Base-by-base conservation (phyloP, 2,329 filamentous ascomycete species). In the Alternaria novae-zelandiae region DNA sequence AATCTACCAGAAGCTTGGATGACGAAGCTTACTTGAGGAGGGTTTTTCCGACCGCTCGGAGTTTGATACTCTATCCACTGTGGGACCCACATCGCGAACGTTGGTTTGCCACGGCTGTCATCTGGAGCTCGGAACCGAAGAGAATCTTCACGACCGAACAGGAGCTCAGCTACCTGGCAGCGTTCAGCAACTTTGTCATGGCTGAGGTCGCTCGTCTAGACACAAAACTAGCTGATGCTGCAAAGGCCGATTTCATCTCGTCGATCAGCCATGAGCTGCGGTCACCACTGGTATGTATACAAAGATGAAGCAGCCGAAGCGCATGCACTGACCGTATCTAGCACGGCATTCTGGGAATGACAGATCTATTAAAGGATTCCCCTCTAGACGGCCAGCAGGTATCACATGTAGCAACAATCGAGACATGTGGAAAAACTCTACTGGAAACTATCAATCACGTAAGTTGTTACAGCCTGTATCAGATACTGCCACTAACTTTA, bases 231-330 rank as follows among this genome's bases (percentile, higher is more conserved):
- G 78, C 78, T 15, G 78, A 80, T 53, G 70, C 73, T 51, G 86
- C 86, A 45, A 89, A 88, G 71, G 84, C 84, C 2, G 86, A 89
- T 60, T 85, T 88, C 36, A 82, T 90, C 8, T 85, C 86, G 0
- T 88, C 85, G 1, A 83, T 90, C 6, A 88, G 85, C 4, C 88
- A 90, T 69, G 88, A 90, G 70, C 76, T 90, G 13, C 82, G 88
- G 5, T 88, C 85, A 2, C 88, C 88, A 0, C 78, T 90, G 0
- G 62, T 64, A 64, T 15, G 62, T 62, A 28, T 36, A 12, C 21
- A 17, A 23, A 5, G 2, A 13, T 4, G 23, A 20, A 13, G 11
- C 5, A 21, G 3, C 3, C 20, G 8, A n/a, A 10, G 21, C 7
- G 47, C 12, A 12, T 46, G 21, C 13, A 49, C 53, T 62, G 15